Percentiles rank a stretch among this genome's conserved stretches.
phyloP scores from a whole-genome alignment of 2,329 filamentous ascomycete genomes.

The Diaporthe ilicicola region DNA sequence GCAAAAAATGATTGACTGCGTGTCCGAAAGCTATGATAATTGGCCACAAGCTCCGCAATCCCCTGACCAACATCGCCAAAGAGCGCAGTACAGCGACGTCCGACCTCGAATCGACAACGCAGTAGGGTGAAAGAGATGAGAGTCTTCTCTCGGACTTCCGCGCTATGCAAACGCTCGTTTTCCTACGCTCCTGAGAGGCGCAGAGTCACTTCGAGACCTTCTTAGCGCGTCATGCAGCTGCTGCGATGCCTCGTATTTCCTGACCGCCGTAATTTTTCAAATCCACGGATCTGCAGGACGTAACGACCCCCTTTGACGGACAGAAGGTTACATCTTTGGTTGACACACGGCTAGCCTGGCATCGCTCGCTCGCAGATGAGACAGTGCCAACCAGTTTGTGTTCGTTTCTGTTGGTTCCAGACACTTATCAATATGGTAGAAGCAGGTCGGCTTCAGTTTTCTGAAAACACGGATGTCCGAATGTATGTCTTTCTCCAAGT shows the following conservation, averaged over 20 bases:
- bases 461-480: too few relatives aligned
- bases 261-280: background rate
- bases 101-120: background rate
- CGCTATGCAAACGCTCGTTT: background rate
- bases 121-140: background rate
- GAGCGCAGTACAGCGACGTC: background rate
- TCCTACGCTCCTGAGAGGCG: background rate
- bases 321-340: background rate
- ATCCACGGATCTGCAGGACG: background rate
- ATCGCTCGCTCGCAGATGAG: background rate
- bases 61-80: background rate
- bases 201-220: rapidly evolving
- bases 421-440: too few relatives aligned
- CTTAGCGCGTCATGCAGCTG: background rate
- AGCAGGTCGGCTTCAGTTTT: background rate
- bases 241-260: background rate
- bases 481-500: too few relatives aligned
- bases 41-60: too few relatives aligned
- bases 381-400: background rate
- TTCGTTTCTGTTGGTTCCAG: background rate
- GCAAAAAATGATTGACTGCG: background rate
- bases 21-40: background rate
- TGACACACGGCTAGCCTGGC: too few relatives aligned
- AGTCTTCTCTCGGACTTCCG: background rate
- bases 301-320: too few relatives aligned